These are phyloP conservation scores for Xylariaceae sp. DNA, from an alignment of 2,329 filamentous ascomycete species.

Conservation along the genomic window DNA sequence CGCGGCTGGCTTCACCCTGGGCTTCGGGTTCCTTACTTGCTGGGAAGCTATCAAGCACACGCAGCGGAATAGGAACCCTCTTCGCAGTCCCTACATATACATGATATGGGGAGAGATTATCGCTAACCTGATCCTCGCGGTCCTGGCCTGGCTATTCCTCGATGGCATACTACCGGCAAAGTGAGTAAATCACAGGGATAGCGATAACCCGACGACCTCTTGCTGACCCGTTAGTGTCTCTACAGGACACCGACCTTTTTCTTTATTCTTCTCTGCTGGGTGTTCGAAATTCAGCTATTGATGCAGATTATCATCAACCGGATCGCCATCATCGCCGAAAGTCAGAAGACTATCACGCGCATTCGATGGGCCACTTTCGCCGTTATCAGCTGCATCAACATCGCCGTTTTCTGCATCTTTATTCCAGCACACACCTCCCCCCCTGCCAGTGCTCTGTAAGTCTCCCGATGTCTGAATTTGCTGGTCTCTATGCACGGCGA, in stretches of 20 bases:
- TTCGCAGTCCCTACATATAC: constrained; percentile 10
- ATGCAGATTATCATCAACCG: constrained; percentile 50
- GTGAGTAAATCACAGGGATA: constrained; percentile 16
- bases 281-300: constrained; percentile 40
- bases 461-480: too few species aligned
- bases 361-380: constrained; percentile 40
- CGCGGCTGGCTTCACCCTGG: constrained; percentile 9
- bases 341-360: constrained; percentile 26
- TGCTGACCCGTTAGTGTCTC: constrained; percentile 19
- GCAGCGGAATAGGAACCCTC: constrained; percentile 6
- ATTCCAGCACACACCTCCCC: constrained; percentile 38
- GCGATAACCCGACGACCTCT: too few species aligned
- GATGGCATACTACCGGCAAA: constrained; percentile 24
- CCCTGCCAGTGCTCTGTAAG: constrained; percentile 28
- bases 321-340: constrained; percentile 39
- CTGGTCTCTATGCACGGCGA: too few species aligned
- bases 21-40: constrained; percentile 10
- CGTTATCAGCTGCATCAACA: constrained; percentile 41
- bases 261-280: constrained; percentile 32
- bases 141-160: constrained; percentile 32
- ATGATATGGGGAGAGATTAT: constrained; percentile 39
- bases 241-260: constrained; percentile 26
- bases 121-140: constrained; percentile 29
- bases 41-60: constrained; percentile 12
- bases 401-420: constrained; percentile 46